Percentiles rank a stretch among this genome's conserved stretches.
phyloP scores from a whole-genome alignment of 805 yeast genomes.

The Metschnikowia continentalis region DNA sequence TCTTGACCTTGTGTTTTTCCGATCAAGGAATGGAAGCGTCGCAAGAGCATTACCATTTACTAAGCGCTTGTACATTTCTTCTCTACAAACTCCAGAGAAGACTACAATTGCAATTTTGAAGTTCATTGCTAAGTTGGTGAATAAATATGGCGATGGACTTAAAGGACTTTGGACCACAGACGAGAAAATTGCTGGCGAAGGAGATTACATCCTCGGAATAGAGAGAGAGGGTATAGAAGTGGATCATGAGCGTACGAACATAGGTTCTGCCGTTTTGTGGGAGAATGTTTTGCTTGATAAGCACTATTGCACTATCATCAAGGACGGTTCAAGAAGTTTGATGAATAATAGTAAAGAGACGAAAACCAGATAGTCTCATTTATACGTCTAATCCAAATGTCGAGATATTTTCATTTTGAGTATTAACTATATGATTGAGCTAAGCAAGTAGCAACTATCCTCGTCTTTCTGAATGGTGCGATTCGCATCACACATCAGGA shows the following conservation, averaged over 20 bases:
- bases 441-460: background rate
- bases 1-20: conserved; percentile 77
- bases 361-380: background rate
- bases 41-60: conserved; percentile 75
- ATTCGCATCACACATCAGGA: background rate
- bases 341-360: conserved; percentile 34
- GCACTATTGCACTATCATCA: conserved; percentile 82
- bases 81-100: conserved; percentile 82
- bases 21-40: conserved; percentile 62
- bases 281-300: conserved; percentile 73
- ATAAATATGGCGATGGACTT: conserved; percentile 63
- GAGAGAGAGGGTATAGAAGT: conserved; percentile 43
- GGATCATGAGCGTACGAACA: conserved; percentile 70
- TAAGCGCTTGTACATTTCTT: conserved; percentile 66
- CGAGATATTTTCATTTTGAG: background rate
- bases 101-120: conserved; percentile 73
- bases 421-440: background rate
- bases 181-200: conserved; percentile 82
- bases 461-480: background rate
- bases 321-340: conserved; percentile 52
- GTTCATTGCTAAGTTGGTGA: conserved; percentile 71
- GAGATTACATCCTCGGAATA: conserved; percentile 50
- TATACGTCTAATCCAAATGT: background rate
- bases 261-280: conserved; percentile 89
- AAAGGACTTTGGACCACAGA: conserved; percentile 81